Evolutionary conservation across 2,329 filamentous ascomycete genomes (phyloP), one percentile per base, ranked within the genome.

Genomic region (Trichoderma sp.): DNA sequence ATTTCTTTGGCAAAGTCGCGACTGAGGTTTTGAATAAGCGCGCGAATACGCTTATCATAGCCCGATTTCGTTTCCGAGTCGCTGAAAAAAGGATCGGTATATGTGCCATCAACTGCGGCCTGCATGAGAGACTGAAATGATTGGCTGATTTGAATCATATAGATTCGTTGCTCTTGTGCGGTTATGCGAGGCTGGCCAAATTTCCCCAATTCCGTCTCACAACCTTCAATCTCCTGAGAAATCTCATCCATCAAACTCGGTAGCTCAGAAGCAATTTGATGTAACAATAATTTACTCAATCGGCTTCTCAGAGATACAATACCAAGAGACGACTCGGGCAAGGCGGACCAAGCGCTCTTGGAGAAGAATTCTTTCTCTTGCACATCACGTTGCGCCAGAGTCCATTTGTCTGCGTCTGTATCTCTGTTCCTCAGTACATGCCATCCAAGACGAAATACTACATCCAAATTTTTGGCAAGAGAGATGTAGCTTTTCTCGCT

Each of bases 11-110:
- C 80, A 73, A 91, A 91, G 0, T 81, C 77, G 0, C 78, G 71
- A 60, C 86, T 84, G 2, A 84, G 77, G 43, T 86, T 84, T 68
- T 90, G 87, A 1, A 90, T 80, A 0, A 86, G 81, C 0, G 88
- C 87, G 0, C 89, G 83, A 4, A 91, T 80, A 0, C 88, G 83
- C 47, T 81, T 84, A 0, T 76, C 61, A 36, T 84, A 83, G 1
- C 81, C 82, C 0, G 73, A 24, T 1, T 74, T 62, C 0, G 78
- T 77, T 11, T 78, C 71, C 0, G 80, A 76, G 24, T 79, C 76
- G 3, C 78, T 81, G 72, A 90, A 90, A 77, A 90, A 91, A 0
- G 74, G 18, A 72, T 86, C 78, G 2, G 80, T 82, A 72, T 90
- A 91, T 0, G 80, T 81, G 0, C 88, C 89, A n/a, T 86, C 82